These are phyloP conservation scores for Arthroderma sp. DNA, from an alignment of 2,329 filamentous ascomycete species.

Conservation along the genomic window DNA sequence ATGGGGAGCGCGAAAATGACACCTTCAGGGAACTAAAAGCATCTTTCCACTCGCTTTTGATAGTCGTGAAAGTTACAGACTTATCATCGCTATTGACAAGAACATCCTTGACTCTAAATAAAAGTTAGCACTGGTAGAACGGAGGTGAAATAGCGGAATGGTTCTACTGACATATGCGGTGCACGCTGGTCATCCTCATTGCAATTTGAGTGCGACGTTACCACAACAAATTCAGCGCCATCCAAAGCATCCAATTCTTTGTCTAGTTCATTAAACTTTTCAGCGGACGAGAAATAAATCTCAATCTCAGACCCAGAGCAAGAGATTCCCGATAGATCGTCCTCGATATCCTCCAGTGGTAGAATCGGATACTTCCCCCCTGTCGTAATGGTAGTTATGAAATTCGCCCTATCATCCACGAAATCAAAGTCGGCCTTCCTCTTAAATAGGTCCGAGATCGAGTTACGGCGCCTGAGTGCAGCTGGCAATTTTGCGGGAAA, in stretches of 20 bases:
- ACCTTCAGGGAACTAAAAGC: conserved; percentile 10
- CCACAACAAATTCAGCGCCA: conserved; percentile 8
- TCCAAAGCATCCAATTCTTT: conserved; percentile 4
- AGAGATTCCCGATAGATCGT: not conserved
- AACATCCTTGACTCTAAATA: not conserved
- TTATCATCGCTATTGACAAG: too few relatives aligned
- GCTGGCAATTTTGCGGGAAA: conserved; percentile 2
- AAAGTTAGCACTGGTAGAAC: not conserved
- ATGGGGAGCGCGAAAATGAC: conserved; percentile 10
- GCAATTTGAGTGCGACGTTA: conserved; percentile 13
- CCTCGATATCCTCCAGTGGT: conserved; percentile 5
- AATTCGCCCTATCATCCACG: conserved; percentile 3
- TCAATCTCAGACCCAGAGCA: conserved; percentile 7
- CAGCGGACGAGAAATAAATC: conserved; percentile 5
- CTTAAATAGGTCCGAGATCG: not conserved
- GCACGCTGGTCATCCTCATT: conserved; percentile 12
- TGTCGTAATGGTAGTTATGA: conserved; percentile 2
- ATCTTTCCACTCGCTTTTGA: conserved; percentile 9
- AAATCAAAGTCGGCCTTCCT: conserved; percentile 5
- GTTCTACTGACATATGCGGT: conserved; percentile 11
- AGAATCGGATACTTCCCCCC: conserved; percentile 2
- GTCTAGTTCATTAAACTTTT: conserved; percentile 2
- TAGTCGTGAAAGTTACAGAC: not conserved
- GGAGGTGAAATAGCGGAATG: not conserved
- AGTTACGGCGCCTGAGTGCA: conserved; percentile 1